Base-by-base conservation (phyloP, 73 alveolate species). In the Chromera velia region DNA sequence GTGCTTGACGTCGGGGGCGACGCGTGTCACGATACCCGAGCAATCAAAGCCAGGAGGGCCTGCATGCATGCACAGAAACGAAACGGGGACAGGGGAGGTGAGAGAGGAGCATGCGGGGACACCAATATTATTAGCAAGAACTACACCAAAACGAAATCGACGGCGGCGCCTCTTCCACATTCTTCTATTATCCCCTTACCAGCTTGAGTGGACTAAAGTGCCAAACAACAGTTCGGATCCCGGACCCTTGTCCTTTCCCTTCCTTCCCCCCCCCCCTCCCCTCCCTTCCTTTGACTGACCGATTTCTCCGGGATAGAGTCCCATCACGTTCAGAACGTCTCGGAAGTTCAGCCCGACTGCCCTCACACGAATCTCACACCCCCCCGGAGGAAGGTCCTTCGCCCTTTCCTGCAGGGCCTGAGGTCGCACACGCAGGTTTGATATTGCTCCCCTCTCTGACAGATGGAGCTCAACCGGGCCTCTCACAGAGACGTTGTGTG, bases 21-120 rank as follows among this genome's bases (percentile, higher is more conserved):
- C 67, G 55, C 73, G 33, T 68, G 74, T 47, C 33, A 79, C 86
- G 24, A 80, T 79, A 27, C 86, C 86, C 7, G 80, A 71, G 68
- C 86, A 79, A 67, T 79, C 86, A 28, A 79, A 79, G 19, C 86
- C 86, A 13, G 86, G 86, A 30, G 69, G 48, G 33, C 86, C 86
- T 0, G 84, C 55, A 40, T 4, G 13, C 55, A 40, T 7, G 13
- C 55, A 40, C 4, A 40, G 22, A 40, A 40, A 40, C 55, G 55
- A 40, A 40, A 40, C 22, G 13, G 22, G 13, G 55, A 40, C 55
- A 40, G 55, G 13, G 22, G 13, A 13, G 13, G 22, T 7, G 55
- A 40, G 22, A 40, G 55, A 40, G 55, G 55, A n/a, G n/a, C n/a
- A n/a, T n/a, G n/a, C n/a, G n/a, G n/a, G n/a, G n/a, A n/a, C n/a